A percentile compares a stretch with the other conserved stretches of the same genome.
Conservation (phyloP, 2,329 filamentous ascomycete genomes). For the Neospermospora avenae region DNA sequence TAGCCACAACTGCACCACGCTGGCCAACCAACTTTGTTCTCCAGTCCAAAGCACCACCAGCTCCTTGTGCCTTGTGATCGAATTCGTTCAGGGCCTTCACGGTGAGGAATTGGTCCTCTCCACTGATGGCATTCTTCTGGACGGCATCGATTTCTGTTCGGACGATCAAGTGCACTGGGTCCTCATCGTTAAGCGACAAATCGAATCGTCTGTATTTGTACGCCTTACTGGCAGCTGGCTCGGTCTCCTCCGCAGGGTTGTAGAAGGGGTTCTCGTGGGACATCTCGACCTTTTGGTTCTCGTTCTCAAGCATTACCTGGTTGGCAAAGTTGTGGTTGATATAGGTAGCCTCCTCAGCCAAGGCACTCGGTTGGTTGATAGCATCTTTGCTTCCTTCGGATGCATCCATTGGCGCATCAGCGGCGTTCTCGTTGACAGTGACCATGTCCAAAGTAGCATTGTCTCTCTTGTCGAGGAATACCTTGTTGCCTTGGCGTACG, state of each 20-base stretch:
- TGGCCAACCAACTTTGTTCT: slow-evolving; percentile 89
- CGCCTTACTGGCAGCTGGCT: slow-evolving; percentile 89
- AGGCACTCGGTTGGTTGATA: slow-evolving; percentile 88
- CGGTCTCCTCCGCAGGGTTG: slow-evolving; percentile 86
- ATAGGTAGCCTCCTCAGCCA: slow-evolving; percentile 96
- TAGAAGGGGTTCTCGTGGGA: slow-evolving; percentile 94
- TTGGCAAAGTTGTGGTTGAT: slow-evolving; percentile 99
- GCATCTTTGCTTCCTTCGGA: slow-evolving; percentile 90
- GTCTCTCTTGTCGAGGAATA: slow-evolving; percentile 98
- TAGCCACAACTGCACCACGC: slow-evolving; percentile 94
- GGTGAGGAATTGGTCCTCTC: slow-evolving; percentile 86
- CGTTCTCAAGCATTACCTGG: slow-evolving; percentile 85
- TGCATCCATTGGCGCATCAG: slow-evolving; percentile 87
- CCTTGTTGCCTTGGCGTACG: slow-evolving; percentile 86
- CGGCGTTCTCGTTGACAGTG: slow-evolving; percentile 98
- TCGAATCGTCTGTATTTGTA: slow-evolving; percentile 99
- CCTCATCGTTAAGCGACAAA: slow-evolving; percentile 83
- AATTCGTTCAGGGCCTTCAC: slow-evolving; percentile 99
- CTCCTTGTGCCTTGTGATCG: slow-evolving; percentile 94
- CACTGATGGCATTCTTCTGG: slow-evolving; percentile 88
- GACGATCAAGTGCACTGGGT: slow-evolving; percentile 89
- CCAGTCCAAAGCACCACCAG: slow-evolving; percentile 95
- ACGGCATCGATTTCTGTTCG: slow-evolving; percentile 94
- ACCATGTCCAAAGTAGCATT: slow-evolving; percentile 94
- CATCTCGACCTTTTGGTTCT: slow-evolving; percentile 78